A percentile compares a stretch with the other conserved stretches of the same genome.
Conservation (phyloP, 176 grass and related monocot species). For the Musa itinerans region DNA sequence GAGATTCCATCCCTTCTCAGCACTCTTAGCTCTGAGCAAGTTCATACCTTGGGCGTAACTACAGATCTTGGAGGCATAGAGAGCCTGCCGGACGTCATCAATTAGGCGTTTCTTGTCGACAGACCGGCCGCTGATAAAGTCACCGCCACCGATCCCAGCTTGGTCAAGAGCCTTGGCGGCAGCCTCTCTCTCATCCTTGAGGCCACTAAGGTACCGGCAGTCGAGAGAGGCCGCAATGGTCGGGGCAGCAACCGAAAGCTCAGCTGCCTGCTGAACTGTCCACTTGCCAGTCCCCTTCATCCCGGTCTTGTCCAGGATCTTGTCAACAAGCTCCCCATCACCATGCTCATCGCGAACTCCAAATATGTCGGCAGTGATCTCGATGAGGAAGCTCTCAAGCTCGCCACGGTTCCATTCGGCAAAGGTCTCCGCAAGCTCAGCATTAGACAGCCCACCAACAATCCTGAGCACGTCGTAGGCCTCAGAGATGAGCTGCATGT, state of each 20-base stretch:
- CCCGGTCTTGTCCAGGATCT: slow-evolving; percentile 83
- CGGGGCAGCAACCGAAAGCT: slow-evolving; percentile 56
- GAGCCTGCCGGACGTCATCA: slow-evolving; percentile 62
- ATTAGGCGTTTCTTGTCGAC: slow-evolving; percentile 63
- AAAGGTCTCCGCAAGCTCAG: slow-evolving; percentile 55
- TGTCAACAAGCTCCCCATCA: slow-evolving; percentile 45
- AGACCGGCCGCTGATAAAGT: slow-evolving; percentile 24
- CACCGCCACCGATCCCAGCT: slow-evolving; percentile 48
- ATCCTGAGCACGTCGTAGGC: slow-evolving; percentile 65
- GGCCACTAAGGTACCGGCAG: slow-evolving; percentile 56
- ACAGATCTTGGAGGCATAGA: slow-evolving; percentile 82
- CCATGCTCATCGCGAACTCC: slow-evolving; percentile 39
- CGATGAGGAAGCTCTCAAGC: slow-evolving; percentile 84
- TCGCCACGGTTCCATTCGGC: slow-evolving; percentile 68
- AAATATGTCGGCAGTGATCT: slow-evolving; percentile 73
- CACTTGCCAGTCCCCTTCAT: slow-evolving; percentile 96
- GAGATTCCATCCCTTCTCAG: slow-evolving; percentile 75
- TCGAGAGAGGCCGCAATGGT: slow-evolving; percentile 60
- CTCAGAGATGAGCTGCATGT: slow-evolving; percentile 84
- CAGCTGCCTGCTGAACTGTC: slow-evolving; percentile 80
- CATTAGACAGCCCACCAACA: slow-evolving; percentile 42
- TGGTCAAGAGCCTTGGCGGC: slow-evolving; percentile 46
- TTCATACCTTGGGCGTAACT: slow-evolving; percentile 98
- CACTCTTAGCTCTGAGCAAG: slow-evolving; percentile 62
- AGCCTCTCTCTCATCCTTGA: slow-evolving; percentile 86